These are phyloP conservation scores for Phytophthora agathidicida DNA, from an alignment of 352 stramenopile species.

Conservation along the genomic window DNA sequence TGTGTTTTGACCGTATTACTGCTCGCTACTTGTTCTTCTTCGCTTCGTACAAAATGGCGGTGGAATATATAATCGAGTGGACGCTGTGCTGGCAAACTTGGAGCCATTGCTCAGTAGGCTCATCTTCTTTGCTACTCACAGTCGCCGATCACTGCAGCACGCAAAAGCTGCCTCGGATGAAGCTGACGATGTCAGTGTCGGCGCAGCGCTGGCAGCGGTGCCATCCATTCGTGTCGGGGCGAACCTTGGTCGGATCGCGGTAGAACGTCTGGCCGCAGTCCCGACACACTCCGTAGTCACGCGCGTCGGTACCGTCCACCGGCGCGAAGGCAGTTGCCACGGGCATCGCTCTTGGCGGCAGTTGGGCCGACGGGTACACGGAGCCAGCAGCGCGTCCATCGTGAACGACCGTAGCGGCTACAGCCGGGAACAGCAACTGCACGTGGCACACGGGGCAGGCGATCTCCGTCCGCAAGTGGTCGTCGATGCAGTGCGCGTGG, in stretches of 20 bases:
- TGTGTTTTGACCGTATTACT: no score
- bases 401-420: slow-evolving; percentile 19
- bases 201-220: slow-evolving; percentile 71
- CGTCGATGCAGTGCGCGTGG: slow-evolving; percentile 64
- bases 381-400: slow-evolving; percentile 9
- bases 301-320: slow-evolving; percentile 40
- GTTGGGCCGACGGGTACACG: slow-evolving; percentile 24
- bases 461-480: slow-evolving; percentile 48
- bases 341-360: slow-evolving; percentile 23
- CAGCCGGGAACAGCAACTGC: slow-evolving; percentile 66
- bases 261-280: slow-evolving; percentile 75
- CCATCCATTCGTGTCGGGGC: slow-evolving; percentile 70
- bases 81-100: neutral
- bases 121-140: neutral
- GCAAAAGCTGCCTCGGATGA: slow-evolving; percentile 61
- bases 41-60: no score
- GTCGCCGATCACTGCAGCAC: slow-evolving; percentile 43
- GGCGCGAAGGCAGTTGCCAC: slow-evolving; percentile 38
- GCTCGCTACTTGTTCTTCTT: no score
- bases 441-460: slow-evolving; percentile 63
- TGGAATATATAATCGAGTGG: no score
- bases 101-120: neutral
- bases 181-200: slow-evolving; percentile 50
- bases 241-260: slow-evolving; percentile 51
- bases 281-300: slow-evolving; percentile 56